Base-by-base conservation (phyloP, 2,329 filamentous ascomycete species). In the Fusarium beomiforme region DNA sequence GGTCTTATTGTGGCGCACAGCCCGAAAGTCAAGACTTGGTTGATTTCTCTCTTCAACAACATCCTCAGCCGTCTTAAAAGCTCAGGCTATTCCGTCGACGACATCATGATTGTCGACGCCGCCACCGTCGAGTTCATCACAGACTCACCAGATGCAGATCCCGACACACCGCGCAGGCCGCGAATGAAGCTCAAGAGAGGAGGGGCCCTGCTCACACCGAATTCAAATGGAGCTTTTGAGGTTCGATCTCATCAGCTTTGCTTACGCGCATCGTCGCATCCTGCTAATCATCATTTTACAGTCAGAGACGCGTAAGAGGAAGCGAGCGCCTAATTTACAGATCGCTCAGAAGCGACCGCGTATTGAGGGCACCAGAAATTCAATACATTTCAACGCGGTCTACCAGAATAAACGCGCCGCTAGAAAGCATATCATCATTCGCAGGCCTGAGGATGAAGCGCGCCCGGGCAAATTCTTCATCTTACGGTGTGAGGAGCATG, bases 361-460 rank as follows among this genome's bases (percentile, higher is more conserved):
- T 5, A 21, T 50, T 17, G 46, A 60, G 36, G 49, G 41, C 12
- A 37, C 49, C 10, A 64, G 56, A 41, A 61, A 46, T 17, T 63
- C 59, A 31, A 62, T 74, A 21, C 56, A 61, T n/a, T 74, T 63
- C 23, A 57, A 73, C 19, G 65, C 67, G 17, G 49, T 74, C 14
- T 74, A 59, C 31, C 66, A 68, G n/a, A 53, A 72, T 26, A 59
- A 53, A 16, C 64, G 70, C 49, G 69, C 72, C 12, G 37, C 49
- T 5, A 46, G 65, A 36, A 74, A 74, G 23, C 66, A 72, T 13
- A 44, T 61, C 17, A 71, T 74, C 10, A 49, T 72, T 11, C 66
- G 64, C 34, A 34, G 34, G 19, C 66, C 69, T 19, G 26, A 37
- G 1, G 29, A 67, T 19, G 16, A 21, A 11, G 12, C 34, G n/a